Percentiles rank a stretch among this genome's conserved stretches.
Conservation (phyloP, 164 flowering plant species). For the Stephania japonica region DNA sequence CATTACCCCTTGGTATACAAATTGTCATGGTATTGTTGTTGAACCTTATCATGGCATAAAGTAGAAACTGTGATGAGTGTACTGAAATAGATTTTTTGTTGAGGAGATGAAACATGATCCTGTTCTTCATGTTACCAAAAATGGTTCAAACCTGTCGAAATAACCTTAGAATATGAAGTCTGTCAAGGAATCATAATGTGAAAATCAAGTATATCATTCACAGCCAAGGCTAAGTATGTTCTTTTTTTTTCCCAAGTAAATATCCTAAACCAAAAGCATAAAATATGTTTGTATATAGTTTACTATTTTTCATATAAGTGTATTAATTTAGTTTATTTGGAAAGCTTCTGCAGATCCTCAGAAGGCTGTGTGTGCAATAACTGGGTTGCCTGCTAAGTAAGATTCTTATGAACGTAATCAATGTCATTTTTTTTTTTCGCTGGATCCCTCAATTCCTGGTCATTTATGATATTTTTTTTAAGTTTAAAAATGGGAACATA, state of each 20-base stretch:
- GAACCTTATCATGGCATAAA: no score
- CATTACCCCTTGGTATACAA: no score
- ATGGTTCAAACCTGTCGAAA: not conserved
- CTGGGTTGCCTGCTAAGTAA: constrained; percentile 92
- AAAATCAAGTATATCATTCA: not conserved
- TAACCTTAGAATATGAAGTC: not conserved
- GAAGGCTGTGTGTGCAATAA: constrained; percentile 68
- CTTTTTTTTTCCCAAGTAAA: not conserved
- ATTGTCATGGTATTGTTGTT: no score
- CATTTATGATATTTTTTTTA: not conserved
- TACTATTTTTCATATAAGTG: constrained; percentile 3
- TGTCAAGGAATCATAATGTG: not conserved
- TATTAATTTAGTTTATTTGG: constrained; percentile 4
- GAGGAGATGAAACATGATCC: not conserved
- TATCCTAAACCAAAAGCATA: not conserved
- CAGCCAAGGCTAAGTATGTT: not conserved
- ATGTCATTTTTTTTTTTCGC: not conserved
- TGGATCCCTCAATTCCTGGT: not conserved
- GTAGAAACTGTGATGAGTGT: no score
- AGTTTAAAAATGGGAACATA: not conserved
- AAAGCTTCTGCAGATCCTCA: constrained; percentile 54
- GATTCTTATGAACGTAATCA: constrained; percentile 14
- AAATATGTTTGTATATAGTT: not conserved
- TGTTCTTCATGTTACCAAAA: not conserved
- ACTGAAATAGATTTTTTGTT: no score